These are phyloP conservation scores for Oropetium thomaeum DNA, from an alignment of 176 grass and related monocot genomes.

Conservation along the genomic window DNA sequence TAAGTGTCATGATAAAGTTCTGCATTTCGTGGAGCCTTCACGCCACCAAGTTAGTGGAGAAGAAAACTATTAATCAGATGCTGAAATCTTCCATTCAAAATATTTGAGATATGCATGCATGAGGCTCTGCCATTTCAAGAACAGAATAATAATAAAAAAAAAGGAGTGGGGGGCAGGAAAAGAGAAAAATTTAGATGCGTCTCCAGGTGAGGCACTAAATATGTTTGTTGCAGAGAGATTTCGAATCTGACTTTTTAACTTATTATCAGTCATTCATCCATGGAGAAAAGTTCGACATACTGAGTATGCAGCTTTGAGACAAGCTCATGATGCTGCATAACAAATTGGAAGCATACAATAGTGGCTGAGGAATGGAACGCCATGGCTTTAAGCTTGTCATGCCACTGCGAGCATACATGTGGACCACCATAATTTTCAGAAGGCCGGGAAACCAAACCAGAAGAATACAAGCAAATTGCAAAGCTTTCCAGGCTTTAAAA, in stretches of 20 bases:
- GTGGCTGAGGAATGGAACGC: constrained; percentile 35
- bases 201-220: constrained; percentile 11
- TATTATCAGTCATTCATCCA: not conserved
- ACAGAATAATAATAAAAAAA: too few relatives aligned
- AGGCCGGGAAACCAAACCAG: not conserved
- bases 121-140: not conserved
- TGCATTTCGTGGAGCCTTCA: not conserved
- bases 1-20: not conserved
- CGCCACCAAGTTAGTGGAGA: not conserved
- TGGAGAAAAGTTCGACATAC: constrained; percentile 7
- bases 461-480: constrained; percentile 33
- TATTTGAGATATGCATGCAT: not conserved
- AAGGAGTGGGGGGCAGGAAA: too few relatives aligned
- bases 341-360: constrained; percentile 35
- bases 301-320: constrained; percentile 26
- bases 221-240: not conserved
- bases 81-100: not conserved
- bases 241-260: not conserved
- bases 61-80: not conserved
- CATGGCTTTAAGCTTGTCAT: constrained; percentile 38
- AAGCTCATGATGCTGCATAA: constrained; percentile 42
- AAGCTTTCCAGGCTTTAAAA: constrained; percentile 64
- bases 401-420: constrained; percentile 15
- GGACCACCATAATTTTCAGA: constrained; percentile 36
- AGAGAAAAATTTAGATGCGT: not conserved